Base-by-base conservation (phyloP, 2,329 filamentous ascomycete genomes). In the Metarhizium anisopliae region DNA sequence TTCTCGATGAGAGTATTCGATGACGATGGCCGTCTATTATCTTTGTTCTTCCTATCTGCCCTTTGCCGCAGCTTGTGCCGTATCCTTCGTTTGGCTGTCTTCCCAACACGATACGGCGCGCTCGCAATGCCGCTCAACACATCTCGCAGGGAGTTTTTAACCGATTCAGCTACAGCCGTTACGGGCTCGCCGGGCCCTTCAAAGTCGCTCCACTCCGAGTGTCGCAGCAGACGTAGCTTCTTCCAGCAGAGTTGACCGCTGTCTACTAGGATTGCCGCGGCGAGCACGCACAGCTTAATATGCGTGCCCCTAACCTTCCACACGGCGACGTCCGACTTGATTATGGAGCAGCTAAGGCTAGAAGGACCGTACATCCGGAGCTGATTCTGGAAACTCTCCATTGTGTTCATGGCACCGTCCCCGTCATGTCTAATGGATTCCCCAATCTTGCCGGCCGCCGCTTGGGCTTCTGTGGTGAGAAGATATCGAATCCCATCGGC, bases 151-250 rank as follows among this genome's bases (percentile, higher is more conserved):
- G 81, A 82, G 3, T 77, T 76, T n/a, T 81, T 75, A 4, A 89
- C 62, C 0, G 84, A 85, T 10, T 82, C 81, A 38, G 82, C 81
- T 4, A 81, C 72, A 2, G 86, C 87, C 0, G 85, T 87, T 11
- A 90, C 72, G 0, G 87, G 87, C 64, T 90, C 87, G 0, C 86
- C 86, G 0, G 86, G 86, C 0, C 87, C 87, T 60, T 87, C 85
- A 62, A 89, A 90, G 62, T 90, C 86, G 61, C 89, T 88, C 85
- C 86, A 90, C 62, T 89, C 85, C 52, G 79, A 81, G 62, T 87
- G 84, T 8, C 87, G 76, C 7, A 88, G 64, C 0, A 90, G 74
- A 11, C 81, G 77, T 50, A 90, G 68, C 56, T 83, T 80, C 55
- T 78, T 80, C 80, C 84, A 88, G 30, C 77, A 75, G 20, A 88